Percentiles rank a stretch among this genome's conserved stretches.
Conservation (phyloP, 1,139 yeast species). For the Scheffersomyces stambukii region DNA sequence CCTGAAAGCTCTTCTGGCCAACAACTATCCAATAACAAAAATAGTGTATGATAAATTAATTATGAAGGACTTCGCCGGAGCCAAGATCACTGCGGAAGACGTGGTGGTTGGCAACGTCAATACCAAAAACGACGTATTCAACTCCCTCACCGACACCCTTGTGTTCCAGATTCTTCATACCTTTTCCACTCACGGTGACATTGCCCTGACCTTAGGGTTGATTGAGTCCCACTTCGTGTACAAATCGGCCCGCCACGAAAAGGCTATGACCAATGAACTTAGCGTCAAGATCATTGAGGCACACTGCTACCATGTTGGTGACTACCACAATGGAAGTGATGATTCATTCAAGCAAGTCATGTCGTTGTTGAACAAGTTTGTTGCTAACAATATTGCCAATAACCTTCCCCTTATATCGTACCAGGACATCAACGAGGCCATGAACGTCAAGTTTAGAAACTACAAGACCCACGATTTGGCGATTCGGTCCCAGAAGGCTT, state of each 20-base stretch:
- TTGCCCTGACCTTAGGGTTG: conserved; percentile 27
- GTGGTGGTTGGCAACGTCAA: conserved; percentile 14
- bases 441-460: conserved; percentile 28
- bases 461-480: no score
- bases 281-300: conserved; percentile 33
- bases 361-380: conserved; percentile 29
- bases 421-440: conserved; percentile 26
- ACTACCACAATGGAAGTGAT: conserved; percentile 16
- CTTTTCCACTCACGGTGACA: conserved; percentile 36
- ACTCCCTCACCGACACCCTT: conserved; percentile 13
- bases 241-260: conserved; percentile 27
- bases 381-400: conserved; percentile 11
- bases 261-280: conserved; percentile 30
- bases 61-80: conserved; percentile 25
- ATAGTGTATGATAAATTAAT: conserved; percentile 25
- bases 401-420: conserved; percentile 13
- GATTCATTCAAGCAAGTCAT: conserved; percentile 25
- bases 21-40: conserved; percentile 26
- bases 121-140: conserved; percentile 6
- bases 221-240: conserved; percentile 38
- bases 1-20: conserved; percentile 18
- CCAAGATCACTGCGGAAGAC: conserved; percentile 19
- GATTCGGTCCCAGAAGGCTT: no score
- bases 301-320: conserved; percentile 35
- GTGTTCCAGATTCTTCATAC: conserved; percentile 26